A percentile compares a stretch with the other conserved stretches of the same genome.
These are phyloP conservation scores for Bidens hawaiensis DNA, from an alignment of 140 eudicot species.

Conservation along the genomic window DNA sequence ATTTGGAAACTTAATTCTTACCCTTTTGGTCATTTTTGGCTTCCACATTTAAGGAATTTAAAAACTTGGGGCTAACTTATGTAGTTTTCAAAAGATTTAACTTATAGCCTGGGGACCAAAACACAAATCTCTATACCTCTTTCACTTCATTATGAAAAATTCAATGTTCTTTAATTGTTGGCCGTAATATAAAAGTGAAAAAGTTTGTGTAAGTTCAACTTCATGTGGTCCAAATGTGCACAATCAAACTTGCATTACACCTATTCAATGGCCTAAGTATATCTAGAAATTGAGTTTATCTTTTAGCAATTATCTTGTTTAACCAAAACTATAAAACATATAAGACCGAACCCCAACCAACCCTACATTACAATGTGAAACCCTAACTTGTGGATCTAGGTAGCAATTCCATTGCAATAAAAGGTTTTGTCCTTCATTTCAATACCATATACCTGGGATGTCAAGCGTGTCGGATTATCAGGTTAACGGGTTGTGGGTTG, in stretches of 20 bases:
- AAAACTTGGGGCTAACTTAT: no score
- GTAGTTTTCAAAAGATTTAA: neutral
- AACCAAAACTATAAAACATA: neutral
- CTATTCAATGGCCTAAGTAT: neutral
- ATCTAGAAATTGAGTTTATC: neutral
- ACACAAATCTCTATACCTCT: neutral
- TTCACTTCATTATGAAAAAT: neutral
- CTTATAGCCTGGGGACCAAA: neutral
- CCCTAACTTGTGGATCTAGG: no score
- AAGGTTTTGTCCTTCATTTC: no score
- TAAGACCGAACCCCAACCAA: no score
- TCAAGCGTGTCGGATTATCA: no score
- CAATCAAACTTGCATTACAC: neutral
- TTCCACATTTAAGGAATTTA: no score
- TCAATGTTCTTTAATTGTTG: neutral
- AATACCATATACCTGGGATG: no score
- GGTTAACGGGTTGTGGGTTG: no score
- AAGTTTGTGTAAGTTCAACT: constrained; percentile 1
- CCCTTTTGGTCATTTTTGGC: no score
- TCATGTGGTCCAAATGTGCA: neutral
- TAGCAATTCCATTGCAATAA: no score
- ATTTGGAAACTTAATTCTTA: no score
- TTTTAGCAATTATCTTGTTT: neutral
- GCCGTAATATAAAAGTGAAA: neutral
- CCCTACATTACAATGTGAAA: no score